Base-by-base conservation (phyloP, 176 grass and related monocot species). In the Guadua angustifolia region DNA sequence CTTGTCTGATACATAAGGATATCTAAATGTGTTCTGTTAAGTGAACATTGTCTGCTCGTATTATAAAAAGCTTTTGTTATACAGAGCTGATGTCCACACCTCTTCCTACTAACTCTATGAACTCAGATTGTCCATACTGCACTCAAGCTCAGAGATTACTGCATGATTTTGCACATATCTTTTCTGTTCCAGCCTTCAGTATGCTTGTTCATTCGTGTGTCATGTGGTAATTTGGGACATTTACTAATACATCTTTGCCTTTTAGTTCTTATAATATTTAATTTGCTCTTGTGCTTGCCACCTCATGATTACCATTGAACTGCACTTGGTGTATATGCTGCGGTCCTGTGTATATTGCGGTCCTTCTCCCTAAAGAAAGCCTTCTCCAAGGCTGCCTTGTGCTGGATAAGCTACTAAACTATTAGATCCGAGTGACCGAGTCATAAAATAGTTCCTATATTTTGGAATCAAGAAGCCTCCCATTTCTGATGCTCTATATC, bases 401-500 rank as follows among this genome's bases (percentile, higher is more conserved):
- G 74, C 14, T 63, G 69, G 42, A 47, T 16, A 45, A 53, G 36
- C 26, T 24, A 49, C 24, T 61, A 46, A 59, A 17, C 38, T 69
- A 46, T 66, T 44, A 22, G 47, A 49, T 49, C 43, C 5, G 16
- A 29, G 29, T 29, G 29, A 29, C 29, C 29, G 1, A 50, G 17
- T 55, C 21, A 52, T 40, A 75, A 45, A 24, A 55, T 21, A 71
- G 39, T 70, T 39, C 8, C 57, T 66, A 29, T 15, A 39, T 42
- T 73, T 75, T 47, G 71, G 44, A 52, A 53, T 52, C 5, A 4
- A 13, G 3, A 58, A 58, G 36, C 22, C 9, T 71, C 5, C 11
- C 32, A 73, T 86, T 50, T 86, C 21, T 59, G 9, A 74, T 51
- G 51, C 56, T 35, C 4, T 52, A 42, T 89, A 63, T 73, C 22